phyloP scores from a whole-genome alignment of 2,329 filamentous ascomycete genomes.

The Colletotrichum endophyticum region DNA sequence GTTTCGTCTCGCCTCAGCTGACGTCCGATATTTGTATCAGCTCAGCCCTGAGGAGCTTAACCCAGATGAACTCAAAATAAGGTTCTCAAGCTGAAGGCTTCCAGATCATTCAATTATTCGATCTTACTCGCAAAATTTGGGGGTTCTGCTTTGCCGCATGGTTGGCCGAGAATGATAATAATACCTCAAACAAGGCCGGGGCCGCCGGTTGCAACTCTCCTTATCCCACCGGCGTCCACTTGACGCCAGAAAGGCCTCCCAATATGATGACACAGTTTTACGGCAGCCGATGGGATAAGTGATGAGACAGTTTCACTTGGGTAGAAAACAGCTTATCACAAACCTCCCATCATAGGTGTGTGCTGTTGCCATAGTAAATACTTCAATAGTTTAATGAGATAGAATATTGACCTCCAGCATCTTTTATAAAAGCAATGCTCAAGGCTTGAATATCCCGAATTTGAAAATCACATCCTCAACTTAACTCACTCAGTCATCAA shows the following conservation, averaged over 20 bases:
- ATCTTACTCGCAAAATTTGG: not conserved
- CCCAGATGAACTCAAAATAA: not conserved
- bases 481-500: not conserved
- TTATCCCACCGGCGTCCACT: not conserved
- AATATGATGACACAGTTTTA: not conserved
- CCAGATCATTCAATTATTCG: not conserved
- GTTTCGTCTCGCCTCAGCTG: not conserved
- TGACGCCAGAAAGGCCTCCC: not conserved
- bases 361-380: not conserved
- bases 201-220: not conserved
- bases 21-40: not conserved
- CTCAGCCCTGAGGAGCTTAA: not conserved
- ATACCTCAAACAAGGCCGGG: not conserved
- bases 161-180: not conserved
- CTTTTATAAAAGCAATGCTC: not conserved
- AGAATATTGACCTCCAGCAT: not conserved
- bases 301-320: not conserved
- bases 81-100: not conserved
- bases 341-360: not conserved
- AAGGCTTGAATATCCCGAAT: rapidly evolving
- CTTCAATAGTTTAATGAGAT: not conserved
- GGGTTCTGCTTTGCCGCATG: not conserved
- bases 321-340: not conserved
- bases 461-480: not conserved
- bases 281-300: not conserved